phyloP scores from a whole-genome alignment of 441 rosid species.

The Jatropha podagrica region DNA sequence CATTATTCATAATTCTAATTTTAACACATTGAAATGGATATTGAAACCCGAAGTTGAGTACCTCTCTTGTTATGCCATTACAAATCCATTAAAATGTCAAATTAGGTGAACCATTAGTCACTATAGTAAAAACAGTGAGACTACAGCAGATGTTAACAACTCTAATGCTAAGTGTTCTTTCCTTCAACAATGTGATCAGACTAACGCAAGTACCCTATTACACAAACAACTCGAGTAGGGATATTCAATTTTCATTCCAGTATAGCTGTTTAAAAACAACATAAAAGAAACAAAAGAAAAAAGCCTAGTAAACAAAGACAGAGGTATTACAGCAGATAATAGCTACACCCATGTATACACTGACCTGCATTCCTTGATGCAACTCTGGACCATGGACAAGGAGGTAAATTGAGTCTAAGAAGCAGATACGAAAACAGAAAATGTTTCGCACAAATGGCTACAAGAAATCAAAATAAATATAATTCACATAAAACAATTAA shows the following conservation, averaged over 20 bases:
- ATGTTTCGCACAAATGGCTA: neutral
- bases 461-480: neutral
- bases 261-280: neutral
- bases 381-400: neutral
- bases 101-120: neutral
- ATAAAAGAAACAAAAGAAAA: neutral
- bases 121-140: neutral
- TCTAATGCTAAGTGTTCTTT: neutral
- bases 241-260: neutral
- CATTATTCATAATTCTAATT: neutral
- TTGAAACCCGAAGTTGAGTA: neutral
- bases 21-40: neutral
- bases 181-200: neutral
- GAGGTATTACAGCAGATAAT: neutral
- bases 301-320: neutral
- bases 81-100: neutral
- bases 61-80: neutral
- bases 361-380: constrained; percentile 1
- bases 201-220: neutral
- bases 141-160: neutral
- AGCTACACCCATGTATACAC: neutral
- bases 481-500: constrained; percentile 4
- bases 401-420: constrained; percentile 15
- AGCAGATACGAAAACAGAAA: neutral
- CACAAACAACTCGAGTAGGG: neutral